A percentile compares a stretch with the other conserved stretches of the same genome.
Conservation (phyloP, 176 grass and related monocot genomes). For the Triticum dicoccoides region DNA sequence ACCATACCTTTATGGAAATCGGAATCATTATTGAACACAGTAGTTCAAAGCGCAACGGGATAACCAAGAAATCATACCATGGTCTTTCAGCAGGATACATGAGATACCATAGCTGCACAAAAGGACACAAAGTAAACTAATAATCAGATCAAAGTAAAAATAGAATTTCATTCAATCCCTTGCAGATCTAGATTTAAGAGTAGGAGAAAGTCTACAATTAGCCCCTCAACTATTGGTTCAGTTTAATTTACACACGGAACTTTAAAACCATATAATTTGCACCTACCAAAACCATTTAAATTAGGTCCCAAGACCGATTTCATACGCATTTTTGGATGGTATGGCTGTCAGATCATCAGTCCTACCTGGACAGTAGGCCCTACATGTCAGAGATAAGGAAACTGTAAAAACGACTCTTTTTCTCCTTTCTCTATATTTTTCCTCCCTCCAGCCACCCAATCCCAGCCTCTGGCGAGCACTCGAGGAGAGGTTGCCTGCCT, state of each 20-base stretch:
- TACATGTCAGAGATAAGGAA: not conserved
- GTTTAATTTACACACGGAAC: not conserved
- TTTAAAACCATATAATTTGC: not conserved
- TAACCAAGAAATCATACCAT: slow-evolving; percentile 88
- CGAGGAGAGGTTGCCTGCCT: not conserved
- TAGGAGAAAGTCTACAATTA: not conserved
- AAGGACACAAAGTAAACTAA: not conserved
- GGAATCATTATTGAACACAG: slow-evolving; percentile 99
- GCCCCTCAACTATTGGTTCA: not conserved
- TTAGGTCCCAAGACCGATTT: not conserved
- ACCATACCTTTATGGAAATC: slow-evolving; percentile 91
- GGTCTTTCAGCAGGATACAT: slow-evolving; percentile 63
- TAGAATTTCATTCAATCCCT: not conserved
- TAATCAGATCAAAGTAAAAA: slow-evolving; percentile 31
- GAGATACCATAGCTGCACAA: slow-evolving; percentile 85
- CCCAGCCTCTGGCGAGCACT: not conserved
- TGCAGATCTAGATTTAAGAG: not conserved
- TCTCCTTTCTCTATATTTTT: not conserved
- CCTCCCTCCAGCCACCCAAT: not conserved
- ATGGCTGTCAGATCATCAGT: not conserved
- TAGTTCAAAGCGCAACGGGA: slow-evolving; percentile 83
- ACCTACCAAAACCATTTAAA: not conserved
- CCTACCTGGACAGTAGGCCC: not conserved
- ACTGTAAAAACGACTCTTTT: not conserved
- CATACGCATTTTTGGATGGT: not conserved